Base-by-base conservation (phyloP, 2,329 filamentous ascomycete species). In the Colletotrichum agaves region DNA sequence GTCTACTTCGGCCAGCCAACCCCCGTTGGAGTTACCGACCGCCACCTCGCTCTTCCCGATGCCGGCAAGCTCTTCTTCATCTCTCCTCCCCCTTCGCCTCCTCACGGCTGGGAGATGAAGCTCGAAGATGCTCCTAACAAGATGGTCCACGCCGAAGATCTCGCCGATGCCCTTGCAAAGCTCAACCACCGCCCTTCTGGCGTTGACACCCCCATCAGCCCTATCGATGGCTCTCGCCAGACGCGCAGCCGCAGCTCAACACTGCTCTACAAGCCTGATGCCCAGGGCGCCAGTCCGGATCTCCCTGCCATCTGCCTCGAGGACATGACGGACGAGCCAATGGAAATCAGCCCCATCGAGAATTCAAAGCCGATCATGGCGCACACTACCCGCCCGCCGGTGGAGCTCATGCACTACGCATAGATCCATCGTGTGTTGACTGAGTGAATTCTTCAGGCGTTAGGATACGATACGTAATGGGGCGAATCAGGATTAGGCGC, bases 11-110 rank as follows among this genome's bases (percentile, higher is more conserved):
- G 90, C 73, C 84, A 88, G 74, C 79, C 82, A 53, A 91, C 89
- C 0, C 82, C 85, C n/a, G 78, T 90, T 60, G 79, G 87, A 72
- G 73, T 80, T 43, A 78, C 81, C 67, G 83, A 89, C 73, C 83
- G 86, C 72, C 88, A 90, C 73, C 83, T 91, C 10, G 84, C 86
- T n/a, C 85, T 91, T 0, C 89, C 90, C 63, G 89, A 91, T 70
- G 88, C 88, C 59, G 89, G 89, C 74, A 91, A 91, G 81, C 84
- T 91, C 61, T 91, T 91, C 82, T 91, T 92, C 81, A 91, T 92
- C 78, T 90, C 87, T 57, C 90, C 90, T 31, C 90, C 90, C 8
- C 89, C 90, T 5, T 88, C 84, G 65, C 89, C 90, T 46, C 90
- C 90, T 2, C 88, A 90, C 73, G 89, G 87, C 72, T 92, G 90